Evolutionary conservation across 257 asterid genomes (phyloP), one percentile per base, ranked within the genome.

Genomic region (Penstemon newberryi): DNA sequence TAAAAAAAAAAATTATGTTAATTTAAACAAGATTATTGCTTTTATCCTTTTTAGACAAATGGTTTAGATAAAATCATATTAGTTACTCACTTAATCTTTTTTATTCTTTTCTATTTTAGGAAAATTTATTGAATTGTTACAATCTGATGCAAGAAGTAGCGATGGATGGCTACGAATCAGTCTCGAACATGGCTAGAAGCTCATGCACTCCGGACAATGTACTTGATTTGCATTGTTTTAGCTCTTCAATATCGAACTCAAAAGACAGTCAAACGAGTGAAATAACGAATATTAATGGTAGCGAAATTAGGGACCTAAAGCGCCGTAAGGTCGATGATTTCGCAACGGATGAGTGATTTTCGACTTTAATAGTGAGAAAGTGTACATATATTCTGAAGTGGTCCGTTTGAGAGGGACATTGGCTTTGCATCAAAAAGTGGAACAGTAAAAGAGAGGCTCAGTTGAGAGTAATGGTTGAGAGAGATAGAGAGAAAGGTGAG

Each of bases 121-220:
- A 80, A 41, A 72, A 70, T 46, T 77, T 89, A 46, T 53, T 72
- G 69, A 73, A 46, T 25, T 87, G 95, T 60, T 81, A 74, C 70
- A 66, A 70, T 8, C 0, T 68, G 63, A 82, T 81, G 74, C 78
- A 72, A 82, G 83, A 77, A 0, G 69, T 70, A 12, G 81, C 61
- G 7, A 82, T 44, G 67, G 85, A 81, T 7, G 82, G 80, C 7
- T 78, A 78, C 19, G 82, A 71, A 18, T 63, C 82, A 51, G 56
- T 66, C 2, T 8, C 77, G 3, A 78, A 69, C 1, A 46, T 50
- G 72, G 77, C 7, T 19, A 67, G 79, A 56, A 69, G 84, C 78
- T 76, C 83, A 1, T 73, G 77, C 72, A 83, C 86, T 12, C 85
- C 95, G 8, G 72, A 70, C 33, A 84, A 81, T 47, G 87, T 85